These are phyloP conservation scores for Globisporangium megalacanthum DNA, from an alignment of 352 stramenopile genomes.

Conservation along the genomic window DNA sequence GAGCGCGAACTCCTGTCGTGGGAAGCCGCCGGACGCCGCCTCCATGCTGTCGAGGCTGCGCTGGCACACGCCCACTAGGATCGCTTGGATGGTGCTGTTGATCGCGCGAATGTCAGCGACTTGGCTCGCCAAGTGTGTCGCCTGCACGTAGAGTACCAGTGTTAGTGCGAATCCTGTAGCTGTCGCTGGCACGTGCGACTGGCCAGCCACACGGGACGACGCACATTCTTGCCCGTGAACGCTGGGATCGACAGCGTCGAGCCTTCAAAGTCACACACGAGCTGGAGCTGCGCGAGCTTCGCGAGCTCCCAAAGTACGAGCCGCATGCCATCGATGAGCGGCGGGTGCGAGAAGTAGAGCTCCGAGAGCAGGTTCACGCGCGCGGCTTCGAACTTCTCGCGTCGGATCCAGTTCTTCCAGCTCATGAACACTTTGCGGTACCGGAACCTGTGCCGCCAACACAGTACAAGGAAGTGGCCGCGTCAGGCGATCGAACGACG, in stretches of 20 bases:
- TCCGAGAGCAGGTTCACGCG: slow-evolving; percentile 31
- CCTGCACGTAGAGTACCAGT: not conserved
- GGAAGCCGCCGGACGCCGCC: slow-evolving; percentile 31
- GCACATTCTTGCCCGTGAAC: slow-evolving; percentile 36
- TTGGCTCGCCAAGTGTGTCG: slow-evolving; percentile 14
- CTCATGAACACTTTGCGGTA: slow-evolving; percentile 58
- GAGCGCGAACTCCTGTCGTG: slow-evolving; percentile 44
- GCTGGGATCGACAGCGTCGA: slow-evolving; percentile 20
- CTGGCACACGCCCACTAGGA: slow-evolving; percentile 30
- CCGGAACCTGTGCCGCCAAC: slow-evolving; percentile 32
- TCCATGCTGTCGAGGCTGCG: slow-evolving; percentile 33
- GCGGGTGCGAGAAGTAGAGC: slow-evolving; percentile 46
- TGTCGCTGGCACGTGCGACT: not conserved
- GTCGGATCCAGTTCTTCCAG: slow-evolving; percentile 52
- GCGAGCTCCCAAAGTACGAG: slow-evolving; percentile 24
- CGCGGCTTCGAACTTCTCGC: slow-evolving; percentile 34
- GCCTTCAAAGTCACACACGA: slow-evolving; percentile 49
- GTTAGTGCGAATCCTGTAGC: not conserved
- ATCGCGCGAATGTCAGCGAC: slow-evolving; percentile 22
- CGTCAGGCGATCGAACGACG: not conserved
- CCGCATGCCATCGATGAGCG: slow-evolving; percentile 29
- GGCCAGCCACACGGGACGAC: slow-evolving; percentile 1
- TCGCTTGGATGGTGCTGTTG: slow-evolving; percentile 25
- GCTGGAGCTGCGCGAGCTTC: slow-evolving; percentile 22
- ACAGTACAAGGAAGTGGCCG: not conserved